Evolutionary conservation across 2,329 filamentous ascomycete genomes (phyloP), one percentile per base, ranked within the genome.

Genomic region (Cladophialophora psammophila): DNA sequence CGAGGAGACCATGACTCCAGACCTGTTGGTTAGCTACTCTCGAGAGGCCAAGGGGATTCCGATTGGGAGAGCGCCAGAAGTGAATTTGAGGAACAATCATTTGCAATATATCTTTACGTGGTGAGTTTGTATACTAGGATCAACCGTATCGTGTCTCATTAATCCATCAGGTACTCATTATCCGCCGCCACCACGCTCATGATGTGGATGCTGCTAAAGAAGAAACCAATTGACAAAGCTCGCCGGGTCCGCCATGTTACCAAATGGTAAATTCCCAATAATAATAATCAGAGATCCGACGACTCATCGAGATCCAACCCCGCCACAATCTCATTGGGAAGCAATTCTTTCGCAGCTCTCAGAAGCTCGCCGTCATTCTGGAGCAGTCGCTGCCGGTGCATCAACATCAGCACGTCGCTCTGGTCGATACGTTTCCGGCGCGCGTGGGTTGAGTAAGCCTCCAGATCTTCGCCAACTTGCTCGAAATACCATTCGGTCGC

Each of bases 61-160:
- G 1, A 94, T 97, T 76, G 95, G 94, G 13, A 87, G 94, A 76
- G 82, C 92, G 6, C 87, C 95, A 4, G 93, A 96, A 80, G 94
- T 99, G 68, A 96, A 96, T 77, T 82, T 99, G 76, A 88, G 93
- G 78, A 99, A 99, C 78, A 98, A 96, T 80, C 95, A 99, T 80
- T 89, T 92, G 71, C 95, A 98, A 83, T 99, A 99, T 80, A 99
- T 99, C 73, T 95, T 97, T 79, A 99, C 95, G 72, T 99, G 95
- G 95, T 98, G 87, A 76, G 89, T 80, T 36, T 42, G 52, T 31
- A 57, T 48, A 40, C 20, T 65, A 40, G 60, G 56, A 50, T 56
- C 56, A 56, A 63, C 64, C 64, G 55, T 55, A 64, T 56, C 62
- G 65, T 71, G 42, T 36, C 68, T 73, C 65, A 72, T 78, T 38